Evolutionary conservation across 495 filamentous ascomycete genomes (phyloP), one percentile per base, ranked within the genome.

Genomic region (Aspergillus olivimuriae): DNA sequence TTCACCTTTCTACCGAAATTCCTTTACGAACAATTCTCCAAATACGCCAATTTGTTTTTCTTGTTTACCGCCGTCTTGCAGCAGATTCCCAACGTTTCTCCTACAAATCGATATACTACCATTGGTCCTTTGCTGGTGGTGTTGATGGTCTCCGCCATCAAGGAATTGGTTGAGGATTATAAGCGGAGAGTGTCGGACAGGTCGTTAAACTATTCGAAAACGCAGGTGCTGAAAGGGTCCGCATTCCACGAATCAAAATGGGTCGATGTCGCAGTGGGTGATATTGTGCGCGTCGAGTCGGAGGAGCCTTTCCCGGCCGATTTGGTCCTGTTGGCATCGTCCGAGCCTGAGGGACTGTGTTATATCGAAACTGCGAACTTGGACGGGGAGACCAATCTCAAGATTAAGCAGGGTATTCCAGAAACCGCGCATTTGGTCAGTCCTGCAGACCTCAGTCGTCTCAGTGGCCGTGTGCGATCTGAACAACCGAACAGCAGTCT

Each of bases 311-410:
- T 99, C 59, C 94, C 94, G 1, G 90, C 94, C 22, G 94, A 99
- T 66, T 61, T 99, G 48, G 86, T 95, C 12, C 67, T 99, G 21
- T 70, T 97, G 48, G 90, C 94, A 11, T 92, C 87, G 42, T 97
- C 94, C 4, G 94, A 99, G 61, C 94, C 94, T 2, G 94, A 99
- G 65, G 94, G 94, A 48, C 62, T 99, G 43, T 99, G 94, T 63
- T 99, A 99, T 57, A 99, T 97, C 55, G 94, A 99, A 72, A 99
- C 94, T 0, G 92, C 94, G 22, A 99, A 99, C 58, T 68, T 99
- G 41, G 94, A 99, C 54, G 94, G 94, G 43, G 94, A 99, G 63
- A 99, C 94, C 15, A 99, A 99, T 57, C 70, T 99, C 44, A 99
- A 99, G 62, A 95, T 99, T 66, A 99, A 99, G 68, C 94, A 99